These are phyloP conservation scores for Alnus glutinosa DNA, from an alignment of 306 rosid genomes.

Conservation along the genomic window DNA sequence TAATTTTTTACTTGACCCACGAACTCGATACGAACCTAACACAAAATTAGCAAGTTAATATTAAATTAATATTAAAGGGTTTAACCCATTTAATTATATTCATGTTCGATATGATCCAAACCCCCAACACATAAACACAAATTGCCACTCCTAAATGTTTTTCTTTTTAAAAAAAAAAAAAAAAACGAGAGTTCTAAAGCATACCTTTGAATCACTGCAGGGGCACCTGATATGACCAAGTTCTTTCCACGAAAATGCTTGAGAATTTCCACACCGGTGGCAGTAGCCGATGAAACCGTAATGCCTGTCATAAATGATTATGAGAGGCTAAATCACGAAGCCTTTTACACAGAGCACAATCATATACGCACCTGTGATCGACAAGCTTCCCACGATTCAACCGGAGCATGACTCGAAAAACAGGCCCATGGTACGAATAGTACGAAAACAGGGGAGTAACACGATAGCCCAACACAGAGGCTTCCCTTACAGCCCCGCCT, in stretches of 20 bases:
- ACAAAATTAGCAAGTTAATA: too few relatives aligned
- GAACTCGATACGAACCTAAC: too few relatives aligned
- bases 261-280: slow-evolving; percentile 72
- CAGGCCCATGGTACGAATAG: slow-evolving; percentile 87
- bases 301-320: slow-evolving; percentile 41
- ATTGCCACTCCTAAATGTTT: too few relatives aligned
- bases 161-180: too few relatives aligned
- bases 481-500: slow-evolving; percentile 90
- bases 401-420: slow-evolving; percentile 81
- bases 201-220: slow-evolving; percentile 64
- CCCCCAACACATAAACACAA: neutral
- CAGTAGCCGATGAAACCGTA: slow-evolving; percentile 80
- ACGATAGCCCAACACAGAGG: slow-evolving; percentile 74
- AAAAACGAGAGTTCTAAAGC: neutral
- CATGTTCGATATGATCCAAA: too few relatives aligned
- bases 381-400: slow-evolving; percentile 71
- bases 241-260: slow-evolving; percentile 69
- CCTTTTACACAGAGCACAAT: neutral
- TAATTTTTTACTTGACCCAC: too few relatives aligned
- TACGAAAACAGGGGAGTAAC: slow-evolving; percentile 78
- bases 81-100: too few relatives aligned
- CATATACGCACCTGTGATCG: slow-evolving; percentile 51
- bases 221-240: slow-evolving; percentile 77
- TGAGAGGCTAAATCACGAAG: neutral
- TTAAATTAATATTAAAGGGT: too few relatives aligned